phyloP scores from a whole-genome alignment of 768 basidiomycete genomes.

The Boletus vinaceobasis region DNA sequence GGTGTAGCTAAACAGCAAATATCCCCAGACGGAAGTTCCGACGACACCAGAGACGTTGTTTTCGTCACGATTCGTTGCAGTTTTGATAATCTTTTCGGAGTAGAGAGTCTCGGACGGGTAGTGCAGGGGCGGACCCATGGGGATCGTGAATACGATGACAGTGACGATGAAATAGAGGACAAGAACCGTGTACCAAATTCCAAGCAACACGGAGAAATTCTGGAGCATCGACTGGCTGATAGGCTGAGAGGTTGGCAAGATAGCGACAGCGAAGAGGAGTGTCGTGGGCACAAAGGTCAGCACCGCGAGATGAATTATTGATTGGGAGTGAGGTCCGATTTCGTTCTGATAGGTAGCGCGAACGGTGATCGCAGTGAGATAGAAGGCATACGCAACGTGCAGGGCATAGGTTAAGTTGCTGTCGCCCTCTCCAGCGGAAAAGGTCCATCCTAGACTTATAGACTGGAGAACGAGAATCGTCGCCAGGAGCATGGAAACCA shows the following conservation, averaged over 20 bases:
- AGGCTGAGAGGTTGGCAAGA: conserved; percentile 50
- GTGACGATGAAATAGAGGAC: conserved; percentile 47
- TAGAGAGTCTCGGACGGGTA: conserved; percentile 75
- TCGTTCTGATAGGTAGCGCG: conserved; percentile 49
- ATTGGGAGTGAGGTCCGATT: conserved; percentile 39
- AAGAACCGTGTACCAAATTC: conserved; percentile 53
- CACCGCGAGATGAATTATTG: conserved; percentile 58
- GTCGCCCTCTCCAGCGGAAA: conserved; percentile 23
- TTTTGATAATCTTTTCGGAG: conserved; percentile 60
- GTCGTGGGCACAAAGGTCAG: conserved; percentile 49
- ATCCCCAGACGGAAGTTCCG: conserved; percentile 44
- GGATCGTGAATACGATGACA: conserved; percentile 47
- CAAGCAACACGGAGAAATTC: conserved; percentile 21
- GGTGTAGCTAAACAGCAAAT: conserved; percentile 81
- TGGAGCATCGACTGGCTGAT: conserved; percentile 29
- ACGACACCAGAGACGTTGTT: conserved; percentile 68
- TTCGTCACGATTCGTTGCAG: conserved; percentile 56
- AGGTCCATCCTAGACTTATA: conserved; percentile 50
- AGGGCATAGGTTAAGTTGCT: conserved; percentile 41
- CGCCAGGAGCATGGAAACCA: conserved; percentile 45
- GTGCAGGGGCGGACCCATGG: conserved; percentile 71
- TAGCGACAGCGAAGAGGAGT: conserved; percentile 45
- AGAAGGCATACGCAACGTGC: conserved; percentile 54
- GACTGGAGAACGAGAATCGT: conserved; percentile 49
- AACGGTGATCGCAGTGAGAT: conserved; percentile 50